Evolutionary conservation across 306 rosid genomes (phyloP).

Genomic region (Pueraria montana): DNA sequence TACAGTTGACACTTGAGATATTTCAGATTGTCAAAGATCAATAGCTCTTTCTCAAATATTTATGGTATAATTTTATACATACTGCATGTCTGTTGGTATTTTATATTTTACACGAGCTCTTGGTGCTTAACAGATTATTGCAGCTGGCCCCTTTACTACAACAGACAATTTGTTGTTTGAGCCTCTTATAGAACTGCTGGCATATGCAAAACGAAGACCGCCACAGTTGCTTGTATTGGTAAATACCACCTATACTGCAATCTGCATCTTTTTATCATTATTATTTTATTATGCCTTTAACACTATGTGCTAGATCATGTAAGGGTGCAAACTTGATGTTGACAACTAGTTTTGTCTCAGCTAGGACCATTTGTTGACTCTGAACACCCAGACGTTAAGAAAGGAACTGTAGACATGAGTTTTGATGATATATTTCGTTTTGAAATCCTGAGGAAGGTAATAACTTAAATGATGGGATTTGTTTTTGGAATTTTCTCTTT

Average conservation of each 20-base stretch:
- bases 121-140: conserved; percentile 75
- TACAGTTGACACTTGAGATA: conserved; percentile 9
- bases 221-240: conserved; percentile 93
- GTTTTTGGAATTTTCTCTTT: conserved; percentile 5
- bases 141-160: conserved; percentile 95
- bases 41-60: conserved; percentile 3
- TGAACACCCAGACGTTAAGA: conserved; percentile 89
- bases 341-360: conserved; percentile 60
- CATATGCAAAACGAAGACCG: conserved; percentile 82
- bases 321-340: conserved; percentile 40
- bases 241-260: conserved; percentile 41
- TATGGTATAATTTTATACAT: conserved; percentile 13
- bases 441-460: conserved; percentile 85
- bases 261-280: conserved; percentile 21
- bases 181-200: conserved; percentile 81
- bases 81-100: conserved; percentile 25
- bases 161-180: conserved; percentile 89
- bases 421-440: conserved; percentile 80
- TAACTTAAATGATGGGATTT: conserved; percentile 4
- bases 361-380: conserved; percentile 95
- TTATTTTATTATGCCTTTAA: conserved; percentile 32
- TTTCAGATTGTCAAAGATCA: conserved; percentile 1
- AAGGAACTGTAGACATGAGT: conserved; percentile 73
- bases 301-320: conserved; percentile 22
- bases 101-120: conserved; percentile 26